Base-by-base conservation (phyloP, 73 alveolate species). In the Tetrahymena borealis region DNA sequence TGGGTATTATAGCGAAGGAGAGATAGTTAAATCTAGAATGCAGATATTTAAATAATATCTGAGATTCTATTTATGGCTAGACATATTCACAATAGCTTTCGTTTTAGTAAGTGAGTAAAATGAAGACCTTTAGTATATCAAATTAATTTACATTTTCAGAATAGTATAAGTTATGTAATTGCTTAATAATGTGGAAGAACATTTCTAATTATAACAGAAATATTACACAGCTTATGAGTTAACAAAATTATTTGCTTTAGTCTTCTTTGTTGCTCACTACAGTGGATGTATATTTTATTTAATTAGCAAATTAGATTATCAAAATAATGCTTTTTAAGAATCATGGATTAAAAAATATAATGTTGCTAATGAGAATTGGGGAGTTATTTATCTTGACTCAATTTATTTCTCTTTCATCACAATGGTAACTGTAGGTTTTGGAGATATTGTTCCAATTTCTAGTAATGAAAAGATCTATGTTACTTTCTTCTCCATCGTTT, bases 371-470 rank as follows among this genome's bases (percentile, higher is more conserved):
- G 93, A 78, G 79, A 39, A 90, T 85, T 93, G 95, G 95, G 35
- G 33, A 2, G 43, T 92, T 4, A 79, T 79, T 79, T 93, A 93
- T 33, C 77, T 93, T 38, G 93, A 93, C 40, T 33, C 95, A 5
- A 41, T 93, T 20, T 93, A 93, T 93, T 93, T 93, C n/a, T 79
- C 93, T 85, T 79, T 92, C 6, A 90, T 93, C n/a, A 93, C 95
- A 16, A 93, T 92, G 39, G 78, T 93, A 13, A 93, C 95, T 10
- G 91, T 93, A 33, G 95, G 95, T 10, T 93, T 79, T 93, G 95
- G 95, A 28, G 95, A 93, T 93, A 85, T 93, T 32, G 93, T 93
- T 33, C 95, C 95, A 31, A 12, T 18, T 11, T 79, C 95, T 18
- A 92, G 91, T 39, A 28, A 41, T 37, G 95, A 93, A 32, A 93